A percentile compares a stretch with the other conserved stretches of the same genome.
Conservation (phyloP, 1,284 basidiomycete genomes). For the Leccinum subspadiceum region DNA sequence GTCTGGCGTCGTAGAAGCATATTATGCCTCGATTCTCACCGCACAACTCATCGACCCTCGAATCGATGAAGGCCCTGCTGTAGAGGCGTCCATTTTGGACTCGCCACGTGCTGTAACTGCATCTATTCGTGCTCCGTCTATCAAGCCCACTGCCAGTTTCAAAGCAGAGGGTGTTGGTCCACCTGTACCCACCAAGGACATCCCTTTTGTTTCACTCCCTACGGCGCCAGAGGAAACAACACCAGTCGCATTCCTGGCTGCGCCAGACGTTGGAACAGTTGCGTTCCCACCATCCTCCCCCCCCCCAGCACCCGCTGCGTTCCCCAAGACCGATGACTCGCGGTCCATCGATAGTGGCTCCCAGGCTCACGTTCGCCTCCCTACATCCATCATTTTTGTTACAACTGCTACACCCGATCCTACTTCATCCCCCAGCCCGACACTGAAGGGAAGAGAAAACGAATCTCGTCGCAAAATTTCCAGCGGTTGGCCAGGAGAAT, state of each 20-base stretch:
- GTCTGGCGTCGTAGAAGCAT: slow-evolving; percentile 25
- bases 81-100: slow-evolving; percentile 11
- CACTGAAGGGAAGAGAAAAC: slow-evolving; percentile 69
- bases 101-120: slow-evolving; percentile 19
- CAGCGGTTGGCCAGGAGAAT: slow-evolving; percentile 73
- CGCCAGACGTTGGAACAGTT: slow-evolving; percentile 16
- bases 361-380: slow-evolving; percentile 27
- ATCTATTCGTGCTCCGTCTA: slow-evolving; percentile 16
- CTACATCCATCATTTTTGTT: slow-evolving; percentile 48
- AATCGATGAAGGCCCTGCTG: slow-evolving; percentile 3
- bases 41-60: too few relatives aligned
- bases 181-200: too few relatives aligned
- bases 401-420: slow-evolving; percentile 49
- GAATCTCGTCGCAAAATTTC: slow-evolving; percentile 80
- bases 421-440: slow-evolving; percentile 60
- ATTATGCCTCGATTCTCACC: slow-evolving; percentile 20
- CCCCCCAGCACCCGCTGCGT: slow-evolving; percentile 35
- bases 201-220: slow-evolving; percentile 14
- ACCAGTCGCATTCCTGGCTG: slow-evolving; percentile 13
- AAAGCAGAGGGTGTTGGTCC: slow-evolving; percentile 27
- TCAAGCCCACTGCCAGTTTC: slow-evolving; percentile 12
- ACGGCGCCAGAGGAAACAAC: slow-evolving; percentile 14
- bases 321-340: slow-evolving; percentile 41
- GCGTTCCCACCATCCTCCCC: slow-evolving; percentile 30
- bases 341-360: slow-evolving; percentile 30